phyloP scores from a whole-genome alignment of 345 rosid species.

The Atalantia buxifolia region DNA sequence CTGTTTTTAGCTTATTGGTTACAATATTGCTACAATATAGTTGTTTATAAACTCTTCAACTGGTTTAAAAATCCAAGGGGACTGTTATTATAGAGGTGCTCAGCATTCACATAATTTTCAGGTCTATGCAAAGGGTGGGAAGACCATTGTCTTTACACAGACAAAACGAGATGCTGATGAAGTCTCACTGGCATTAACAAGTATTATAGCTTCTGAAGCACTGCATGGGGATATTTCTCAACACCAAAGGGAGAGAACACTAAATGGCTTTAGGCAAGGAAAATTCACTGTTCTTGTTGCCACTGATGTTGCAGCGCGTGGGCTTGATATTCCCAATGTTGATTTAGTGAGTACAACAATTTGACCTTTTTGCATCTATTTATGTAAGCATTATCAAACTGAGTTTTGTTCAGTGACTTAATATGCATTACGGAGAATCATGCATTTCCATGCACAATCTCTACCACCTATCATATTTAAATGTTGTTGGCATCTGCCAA shows the following conservation, averaged over 20 bases:
- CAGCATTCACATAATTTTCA: conserved; percentile 23
- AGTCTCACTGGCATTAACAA: conserved; percentile 75
- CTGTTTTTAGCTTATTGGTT: neutral
- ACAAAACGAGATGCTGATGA: conserved; percentile 98
- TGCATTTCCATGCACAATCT: neutral
- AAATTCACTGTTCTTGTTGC: conserved; percentile 97
- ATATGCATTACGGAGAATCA: neutral
- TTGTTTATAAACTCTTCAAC: neutral
- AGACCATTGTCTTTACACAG: conserved; percentile 95
- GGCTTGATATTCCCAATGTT: conserved; percentile 97
- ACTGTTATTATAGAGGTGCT: neutral
- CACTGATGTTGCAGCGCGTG: conserved; percentile 97
- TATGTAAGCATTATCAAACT: neutral
- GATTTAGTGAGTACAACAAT: conserved; percentile 62
- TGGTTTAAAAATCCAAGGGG: neutral
- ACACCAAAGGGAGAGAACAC: conserved; percentile 98
- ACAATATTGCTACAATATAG: neutral
- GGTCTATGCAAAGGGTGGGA: conserved; percentile 98
- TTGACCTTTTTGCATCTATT: neutral
- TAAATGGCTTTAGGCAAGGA: conserved; percentile 90
- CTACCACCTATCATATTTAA: neutral
- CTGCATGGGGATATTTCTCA: conserved; percentile 98
- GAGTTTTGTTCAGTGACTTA: conserved; percentile 3
- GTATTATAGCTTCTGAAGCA: conserved; percentile 89
- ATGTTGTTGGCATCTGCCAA: neutral